Conservation (phyloP, 371 early-diverging fungal genomes). For the Apophysomyces ossiformis region DNA sequence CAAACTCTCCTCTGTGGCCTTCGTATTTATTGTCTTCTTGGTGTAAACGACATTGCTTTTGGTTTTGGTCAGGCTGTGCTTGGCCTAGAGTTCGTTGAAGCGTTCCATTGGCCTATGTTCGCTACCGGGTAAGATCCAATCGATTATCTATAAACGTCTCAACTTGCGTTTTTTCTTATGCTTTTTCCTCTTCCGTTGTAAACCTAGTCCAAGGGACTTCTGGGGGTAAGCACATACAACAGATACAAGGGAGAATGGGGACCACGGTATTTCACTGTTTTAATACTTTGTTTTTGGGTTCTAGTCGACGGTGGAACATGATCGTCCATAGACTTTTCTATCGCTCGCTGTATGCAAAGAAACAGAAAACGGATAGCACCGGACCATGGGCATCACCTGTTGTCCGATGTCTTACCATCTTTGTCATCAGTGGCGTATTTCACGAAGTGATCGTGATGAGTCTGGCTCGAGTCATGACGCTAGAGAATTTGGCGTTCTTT, state of each 20-base stretch:
- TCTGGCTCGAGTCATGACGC: slow-evolving; percentile 35
- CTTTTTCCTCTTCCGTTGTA: background rate
- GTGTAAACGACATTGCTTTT: slow-evolving; percentile 27
- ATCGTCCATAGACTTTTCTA: slow-evolving; percentile 39
- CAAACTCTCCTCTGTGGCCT: slow-evolving; percentile 31
- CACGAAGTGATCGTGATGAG: slow-evolving; percentile 46
- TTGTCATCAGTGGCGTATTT: slow-evolving; percentile 40
- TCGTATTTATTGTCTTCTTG: slow-evolving; percentile 35
- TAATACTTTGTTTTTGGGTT: no score
- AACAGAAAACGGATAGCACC: background rate
- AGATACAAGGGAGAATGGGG: no score
- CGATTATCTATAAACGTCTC: background rate
- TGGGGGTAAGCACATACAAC: slow-evolving; percentile 36
- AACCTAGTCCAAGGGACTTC: slow-evolving; percentile 41
- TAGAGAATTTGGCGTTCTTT: slow-evolving; percentile 42
- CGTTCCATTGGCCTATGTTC: slow-evolving; percentile 39
- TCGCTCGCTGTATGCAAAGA: slow-evolving; percentile 21
- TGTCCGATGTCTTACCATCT: slow-evolving; percentile 28
- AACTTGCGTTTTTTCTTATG: background rate
- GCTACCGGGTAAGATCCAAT: slow-evolving; percentile 24
- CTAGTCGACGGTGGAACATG: slow-evolving; percentile 46
- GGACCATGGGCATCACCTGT: background rate
- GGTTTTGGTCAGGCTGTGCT: slow-evolving; percentile 27
- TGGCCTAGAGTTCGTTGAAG: slow-evolving; percentile 27
- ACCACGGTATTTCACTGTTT: no score